Base-by-base conservation (phyloP, 2,329 filamentous ascomycete genomes). In the Colletotrichum magnum region DNA sequence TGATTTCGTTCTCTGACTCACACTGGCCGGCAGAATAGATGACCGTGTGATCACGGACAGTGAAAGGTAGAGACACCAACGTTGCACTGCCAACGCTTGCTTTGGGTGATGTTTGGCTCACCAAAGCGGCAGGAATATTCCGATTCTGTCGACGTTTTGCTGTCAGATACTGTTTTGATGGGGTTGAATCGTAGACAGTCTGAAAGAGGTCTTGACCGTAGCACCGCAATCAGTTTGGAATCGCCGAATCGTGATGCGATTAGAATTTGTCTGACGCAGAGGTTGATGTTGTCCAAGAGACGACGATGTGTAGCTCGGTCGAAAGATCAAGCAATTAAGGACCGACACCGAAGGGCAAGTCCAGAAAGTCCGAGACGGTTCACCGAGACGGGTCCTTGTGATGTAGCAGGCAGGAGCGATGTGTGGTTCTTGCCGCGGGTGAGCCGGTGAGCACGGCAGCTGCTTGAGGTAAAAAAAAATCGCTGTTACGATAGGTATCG, bases 1-100 rank as follows among this genome's bases (percentile, higher is more conserved):
- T n/a, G 5, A 28, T 24, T 21, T 36, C 10, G 43, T 45, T 21
- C 32, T 43, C 18, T 66, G 62, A 66, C 66, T 69, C 36, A 69
- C 66, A 53, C 26, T 60, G 36, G 52, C 54, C 10, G 32, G 60
- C 36, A 41, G 26, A 68, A 26, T 26, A 16, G 39, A 48, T 7
- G 39, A 24, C 16, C 53, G 39, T 13, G 41, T 6, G 26, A 53
- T 52, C 13, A 36, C 28, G 26, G 41, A 58, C 18, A 28, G 39
- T 15, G 18, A 45, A 36, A 47, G 39, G 21, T 15, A 18, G 16
- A 18, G 26, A 4, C 24, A 26, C 10, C 18, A 18, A 6, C 32
- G 28, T 18, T 39, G 51, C n/a, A 54, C 53, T 28, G 41, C 28
- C 28, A 26, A 36, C 16, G 52, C 36, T 45, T 60, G 41, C 39